Evolutionary conservation across 2,329 filamentous ascomycete genomes (phyloP), one percentile per base, ranked within the genome.

Genomic region (Botryotinia globosa): DNA sequence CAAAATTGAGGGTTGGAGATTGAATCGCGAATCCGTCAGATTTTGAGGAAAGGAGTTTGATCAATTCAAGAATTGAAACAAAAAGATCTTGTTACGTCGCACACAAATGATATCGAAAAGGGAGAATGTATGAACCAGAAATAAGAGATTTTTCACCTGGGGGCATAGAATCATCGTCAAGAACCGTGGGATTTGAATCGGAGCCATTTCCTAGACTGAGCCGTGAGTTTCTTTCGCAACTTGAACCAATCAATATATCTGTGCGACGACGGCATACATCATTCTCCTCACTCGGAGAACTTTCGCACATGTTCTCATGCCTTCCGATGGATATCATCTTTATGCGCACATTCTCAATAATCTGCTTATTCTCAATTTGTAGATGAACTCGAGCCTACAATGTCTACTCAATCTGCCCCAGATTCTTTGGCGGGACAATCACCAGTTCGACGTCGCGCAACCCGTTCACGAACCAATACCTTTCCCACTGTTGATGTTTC

Each of bases 401-500:
- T 58, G 16, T 29, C 39, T 59, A 65, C 20, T n/a, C 42, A 29
- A 64, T 64, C 74, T 61, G 54, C 61, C 20, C 68, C 72, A 6
- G 48, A 45, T 12, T 68, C 56, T 18, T 51, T 54, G 5, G 56
- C 34, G 48, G 54, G 16, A 29, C 63, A 54, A 45, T 61, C 71
- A 56, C 56, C 66, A 22, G 22, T 70, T 44, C 67, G 61, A 37
- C 77, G 79, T 42, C 76, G 77, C 20, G 71, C 70, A 56, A 79
- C 74, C 54, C 70, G 70, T 32, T 51, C 70, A 42, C 76, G 78
- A 71, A 71, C 75, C 5, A 77, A 76, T 34, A 79, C 75, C 4
- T 77, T 79, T 61, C 68, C 71, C 10, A 77, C 78, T 1, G 73
- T 80, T 16, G 76, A 80, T 45, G 65, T 69, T 14, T 71, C 72